Base-by-base conservation (phyloP, 2,329 filamentous ascomycete species). In the Pyricularia sp. region DNA sequence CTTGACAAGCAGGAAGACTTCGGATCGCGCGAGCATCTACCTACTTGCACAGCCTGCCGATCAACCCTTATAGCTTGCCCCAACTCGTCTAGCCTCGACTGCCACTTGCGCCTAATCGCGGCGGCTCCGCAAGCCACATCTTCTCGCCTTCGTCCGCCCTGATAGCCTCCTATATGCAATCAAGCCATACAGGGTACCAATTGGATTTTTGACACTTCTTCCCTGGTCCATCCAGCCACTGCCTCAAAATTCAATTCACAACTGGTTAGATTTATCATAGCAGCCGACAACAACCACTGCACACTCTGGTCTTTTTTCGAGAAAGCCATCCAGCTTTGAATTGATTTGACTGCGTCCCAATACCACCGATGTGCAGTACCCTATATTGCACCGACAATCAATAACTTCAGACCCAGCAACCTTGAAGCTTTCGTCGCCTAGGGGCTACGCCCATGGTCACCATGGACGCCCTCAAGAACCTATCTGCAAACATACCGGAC, bases 391-490 rank as follows among this genome's bases (percentile, higher is more conserved):
- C 42, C 42, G 17, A n/a, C 42, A 50, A n/a, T 20, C 42, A 50
- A 50, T 50, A 20, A 50, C 2, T 20, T 50, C 36, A 6, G 20
- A 50, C 17, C 17, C 42, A 50, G 20, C 33, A 23, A 12, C 31
- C 20, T 65, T 23, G 17, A 11, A 31, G 7, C 14, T 31, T 23
- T 26, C 64, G 23, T 17, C 31, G 30, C 20, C 64, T 17, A 36
- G 30, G 23, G 30, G 17, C 31, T 20, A 25, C 64, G 28, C 7
- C 30, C 17, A 30, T 36, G 23, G 30, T 77, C 67, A 79, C 81
- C 71, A 84, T 86, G 78, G 87, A 89, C 70, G 84, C 86, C 31
- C 78, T 90, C 68, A 83, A 79, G 68, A 83, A 83, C 70, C 80
- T 90, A 55, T 80, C 81, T 68, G 80, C 76, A 71, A 86, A 88